Evolutionary conservation across 1,139 yeast genomes (phyloP), one percentile per base, ranked within the genome.

Genomic region (Candida frijolesensis): DNA sequence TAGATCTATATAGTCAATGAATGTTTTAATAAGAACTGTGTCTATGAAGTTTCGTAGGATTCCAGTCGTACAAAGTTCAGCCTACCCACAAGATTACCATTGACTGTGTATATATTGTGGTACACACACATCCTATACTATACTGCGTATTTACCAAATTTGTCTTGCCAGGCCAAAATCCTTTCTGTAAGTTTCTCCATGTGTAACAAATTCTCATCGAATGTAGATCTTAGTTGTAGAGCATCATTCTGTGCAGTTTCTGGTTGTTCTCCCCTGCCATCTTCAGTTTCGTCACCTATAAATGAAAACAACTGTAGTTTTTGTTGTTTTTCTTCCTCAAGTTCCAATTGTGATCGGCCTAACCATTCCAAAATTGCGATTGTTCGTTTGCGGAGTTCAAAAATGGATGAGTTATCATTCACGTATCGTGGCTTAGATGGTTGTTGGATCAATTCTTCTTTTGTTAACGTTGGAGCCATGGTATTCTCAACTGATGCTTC

Each of bases 331-430:
- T 91, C 97, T 47, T 80, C 82, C 42, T 84, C 85, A 54, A 91
- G 71, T 62, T 94, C 97, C 51, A 84, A 67, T 64, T 90, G 96
- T 1, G 96, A 87, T 45, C 96, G 76, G 8, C 90, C 90, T 30
- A 92, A 78, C 78, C 92, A 94, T 69, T 94, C 98, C 60, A 92
- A 73, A 16, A 94, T 91, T 2, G 97, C 96, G 4, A 92, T 88
- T 0, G 91, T 89, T 51, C 99, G 78, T 62, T 90, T 85, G 50
- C 92, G 82, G 84, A 92, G 84, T 64, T 92, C 99, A 57, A 81
- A 80, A 52, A 91, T 70, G 2, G 91, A 79, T 2, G 89, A 81
- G 50, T 89, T 80, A 11, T 85, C 83, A 52, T 86, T 86, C 7
- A 96, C 97, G 50, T 83, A 76, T 48, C 96, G 79, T 12, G 98